Conservation (phyloP, 2,329 filamentous ascomycete species). For the Metarhizium humberi region DNA sequence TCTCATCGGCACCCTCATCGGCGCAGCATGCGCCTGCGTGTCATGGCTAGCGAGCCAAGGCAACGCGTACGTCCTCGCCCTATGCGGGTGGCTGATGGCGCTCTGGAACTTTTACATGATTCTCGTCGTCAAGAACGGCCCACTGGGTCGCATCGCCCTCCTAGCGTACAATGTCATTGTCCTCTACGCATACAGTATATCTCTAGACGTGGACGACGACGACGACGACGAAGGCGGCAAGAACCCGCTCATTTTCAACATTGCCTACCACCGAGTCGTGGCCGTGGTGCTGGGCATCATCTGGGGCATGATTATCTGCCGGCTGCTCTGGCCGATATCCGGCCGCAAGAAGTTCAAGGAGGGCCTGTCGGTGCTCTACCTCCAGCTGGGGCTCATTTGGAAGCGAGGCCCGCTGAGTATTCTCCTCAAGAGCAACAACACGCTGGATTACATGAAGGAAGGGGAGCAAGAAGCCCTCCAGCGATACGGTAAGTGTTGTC, state of each 20-base stretch:
- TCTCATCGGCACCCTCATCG: constrained; percentile 78
- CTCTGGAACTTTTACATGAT: constrained; percentile 86
- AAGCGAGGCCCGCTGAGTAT: constrained; percentile 80
- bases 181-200: constrained; percentile 86
- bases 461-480: constrained; percentile 82
- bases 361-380: constrained; percentile 80
- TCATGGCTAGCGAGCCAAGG: constrained; percentile 71
- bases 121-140: constrained; percentile 71
- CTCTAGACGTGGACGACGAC: constrained; percentile 67
- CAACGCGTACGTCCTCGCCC: constrained; percentile 65
- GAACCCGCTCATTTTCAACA: constrained; percentile 77
- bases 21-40: constrained; percentile 63
- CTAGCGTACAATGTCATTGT: constrained; percentile 94
- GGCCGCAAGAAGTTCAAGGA: constrained; percentile 82
- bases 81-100: constrained; percentile 74
- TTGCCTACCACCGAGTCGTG: constrained; percentile 77
- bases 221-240: constrained; percentile 83
- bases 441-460: constrained; percentile 70
- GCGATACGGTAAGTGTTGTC: constrained; percentile 45
- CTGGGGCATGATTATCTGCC: constrained; percentile 86
- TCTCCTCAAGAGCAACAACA: constrained; percentile 50
- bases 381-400: constrained; percentile 95
- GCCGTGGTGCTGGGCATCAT: constrained; percentile 79
- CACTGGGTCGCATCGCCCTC: constrained; percentile 86
- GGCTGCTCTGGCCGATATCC: constrained; percentile 88